Conservation (phyloP, 148 eudicot species). For the Cornus kousa region DNA sequence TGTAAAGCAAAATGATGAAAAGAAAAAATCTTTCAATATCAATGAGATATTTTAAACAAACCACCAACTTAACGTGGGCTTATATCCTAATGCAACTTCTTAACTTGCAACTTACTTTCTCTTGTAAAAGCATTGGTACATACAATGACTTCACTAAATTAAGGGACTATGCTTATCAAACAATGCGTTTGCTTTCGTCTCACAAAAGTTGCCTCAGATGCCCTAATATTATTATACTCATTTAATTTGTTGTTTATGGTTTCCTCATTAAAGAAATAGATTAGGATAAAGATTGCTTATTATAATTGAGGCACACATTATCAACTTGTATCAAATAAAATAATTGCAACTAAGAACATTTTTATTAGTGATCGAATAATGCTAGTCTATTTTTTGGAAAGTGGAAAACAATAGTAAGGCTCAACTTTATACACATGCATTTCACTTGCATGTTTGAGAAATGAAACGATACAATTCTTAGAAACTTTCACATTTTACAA, state of each 20-base stretch:
- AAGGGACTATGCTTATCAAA: too few relatives aligned
- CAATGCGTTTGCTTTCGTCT: background rate
- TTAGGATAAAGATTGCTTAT: constrained; percentile 6
- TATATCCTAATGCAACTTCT: background rate
- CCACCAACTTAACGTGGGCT: background rate
- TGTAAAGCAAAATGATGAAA: too few relatives aligned
- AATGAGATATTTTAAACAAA: background rate
- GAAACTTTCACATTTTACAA: too few relatives aligned
- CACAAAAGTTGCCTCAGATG: background rate
- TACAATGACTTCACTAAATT: background rate
- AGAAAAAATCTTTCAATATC: too few relatives aligned
- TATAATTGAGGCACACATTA: background rate
- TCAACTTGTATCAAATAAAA: too few relatives aligned
- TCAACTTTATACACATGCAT: too few relatives aligned
- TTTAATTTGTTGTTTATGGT: background rate
- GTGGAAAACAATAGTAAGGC: background rate
- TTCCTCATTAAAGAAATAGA: background rate
- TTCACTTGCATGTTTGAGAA: too few relatives aligned
- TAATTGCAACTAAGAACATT: background rate
- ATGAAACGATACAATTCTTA: too few relatives aligned
- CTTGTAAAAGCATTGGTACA: background rate
- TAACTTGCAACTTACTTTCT: background rate
- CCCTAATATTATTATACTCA: background rate
- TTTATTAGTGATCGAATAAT: background rate
- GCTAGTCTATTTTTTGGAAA: background rate